Percentiles rank a stretch among this genome's conserved stretches.
These are phyloP conservation scores for Fonsecaea pedrosoi DNA, from an alignment of 2,329 filamentous ascomycete species.

Conservation along the genomic window DNA sequence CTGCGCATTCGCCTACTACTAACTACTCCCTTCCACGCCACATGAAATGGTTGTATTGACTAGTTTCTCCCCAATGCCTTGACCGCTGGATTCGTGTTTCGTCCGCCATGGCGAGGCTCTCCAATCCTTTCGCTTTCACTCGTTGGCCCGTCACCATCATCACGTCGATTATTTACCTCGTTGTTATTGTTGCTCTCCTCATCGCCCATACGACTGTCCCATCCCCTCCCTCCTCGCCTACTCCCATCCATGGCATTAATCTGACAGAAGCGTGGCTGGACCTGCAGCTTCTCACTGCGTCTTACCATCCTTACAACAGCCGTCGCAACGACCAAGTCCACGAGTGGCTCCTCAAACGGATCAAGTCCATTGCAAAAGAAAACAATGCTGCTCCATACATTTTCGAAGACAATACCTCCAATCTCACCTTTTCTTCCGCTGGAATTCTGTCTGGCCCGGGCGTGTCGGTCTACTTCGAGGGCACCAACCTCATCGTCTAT, in stretches of 20 bases:
- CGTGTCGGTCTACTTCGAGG: slow-evolving; percentile 80
- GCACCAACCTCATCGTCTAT: slow-evolving; percentile 89
- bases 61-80: slow-evolving; percentile 23
- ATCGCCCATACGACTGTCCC: slow-evolving; percentile 79
- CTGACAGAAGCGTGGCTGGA: slow-evolving; percentile 87
- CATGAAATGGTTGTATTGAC: not conserved
- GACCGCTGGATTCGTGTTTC: not conserved
- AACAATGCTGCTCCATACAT: slow-evolving; percentile 66
- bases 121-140: slow-evolving; percentile 72
- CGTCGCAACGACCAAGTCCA: slow-evolving; percentile 80
- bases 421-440: slow-evolving; percentile 71
- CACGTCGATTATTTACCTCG: slow-evolving; percentile 76
- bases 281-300: slow-evolving; percentile 73
- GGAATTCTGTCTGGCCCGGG: slow-evolving; percentile 48
- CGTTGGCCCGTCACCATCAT: slow-evolving; percentile 82
- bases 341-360: slow-evolving; percentile 73
- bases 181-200: slow-evolving; percentile 74
- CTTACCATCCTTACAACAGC: slow-evolving; percentile 89
- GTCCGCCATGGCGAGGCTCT: slow-evolving; percentile 38
- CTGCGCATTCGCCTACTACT: not conserved
- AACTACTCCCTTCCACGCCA: slow-evolving; percentile 1
- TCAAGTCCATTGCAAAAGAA: slow-evolving; percentile 70
- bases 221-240: slow-evolving; percentile 62
- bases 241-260: slow-evolving; percentile 70
- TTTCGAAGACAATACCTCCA: slow-evolving; percentile 80